Evolutionary conservation across 2,329 filamentous ascomycete genomes (phyloP).

Genomic region (Elsinoe arachidis): DNA sequence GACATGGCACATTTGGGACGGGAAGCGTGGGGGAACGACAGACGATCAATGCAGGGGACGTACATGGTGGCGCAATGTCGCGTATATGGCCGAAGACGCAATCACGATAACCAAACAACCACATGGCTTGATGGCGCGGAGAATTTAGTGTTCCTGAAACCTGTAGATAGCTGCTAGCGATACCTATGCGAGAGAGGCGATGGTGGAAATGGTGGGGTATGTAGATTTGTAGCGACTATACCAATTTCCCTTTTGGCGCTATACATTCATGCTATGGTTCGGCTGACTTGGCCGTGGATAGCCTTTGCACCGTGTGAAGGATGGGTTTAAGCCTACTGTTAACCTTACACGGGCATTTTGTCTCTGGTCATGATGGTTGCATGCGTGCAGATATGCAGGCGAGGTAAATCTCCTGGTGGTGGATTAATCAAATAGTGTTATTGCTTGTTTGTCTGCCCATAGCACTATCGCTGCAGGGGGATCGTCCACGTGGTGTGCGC

Average conservation of each 20-base stretch:
- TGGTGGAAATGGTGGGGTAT: background rate
- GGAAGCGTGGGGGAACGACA: too few relatives aligned
- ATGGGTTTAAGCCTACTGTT: background rate
- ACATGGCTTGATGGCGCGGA: background rate
- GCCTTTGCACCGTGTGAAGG: background rate
- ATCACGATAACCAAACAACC: slow-evolving; percentile 4
- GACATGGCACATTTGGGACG: too few relatives aligned
- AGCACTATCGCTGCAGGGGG: too few relatives aligned
- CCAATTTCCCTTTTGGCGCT: background rate
- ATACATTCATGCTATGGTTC: background rate
- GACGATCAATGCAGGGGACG: too few relatives aligned
- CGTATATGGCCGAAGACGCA: background rate
- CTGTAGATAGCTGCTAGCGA: background rate
- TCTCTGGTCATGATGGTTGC: too few relatives aligned
- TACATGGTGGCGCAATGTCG: too few relatives aligned
- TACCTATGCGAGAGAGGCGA: background rate
- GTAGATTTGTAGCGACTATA: slow-evolving; percentile 2
- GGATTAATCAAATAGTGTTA: too few relatives aligned
- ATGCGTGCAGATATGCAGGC: too few relatives aligned
- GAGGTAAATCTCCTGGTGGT: too few relatives aligned
- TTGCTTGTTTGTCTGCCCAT: too few relatives aligned
- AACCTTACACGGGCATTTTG: background rate
- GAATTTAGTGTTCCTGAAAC: too few relatives aligned
- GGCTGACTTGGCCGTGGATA: background rate
- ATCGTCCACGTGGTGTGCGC: too few relatives aligned